phyloP scores from a whole-genome alignment of 495 filamentous ascomycete species.

The Lasiosphaeris hirsuta region DNA sequence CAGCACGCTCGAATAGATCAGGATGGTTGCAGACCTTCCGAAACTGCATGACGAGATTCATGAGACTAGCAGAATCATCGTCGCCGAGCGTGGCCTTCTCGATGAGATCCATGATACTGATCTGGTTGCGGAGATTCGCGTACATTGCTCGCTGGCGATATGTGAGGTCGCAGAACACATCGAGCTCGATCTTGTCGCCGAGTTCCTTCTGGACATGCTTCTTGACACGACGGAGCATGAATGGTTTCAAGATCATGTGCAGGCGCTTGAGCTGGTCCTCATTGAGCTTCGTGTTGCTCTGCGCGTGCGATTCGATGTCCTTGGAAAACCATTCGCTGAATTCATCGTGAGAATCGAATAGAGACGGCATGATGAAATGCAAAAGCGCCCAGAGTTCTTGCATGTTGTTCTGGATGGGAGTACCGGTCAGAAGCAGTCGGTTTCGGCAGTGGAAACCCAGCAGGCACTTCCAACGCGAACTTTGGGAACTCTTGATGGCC shows the following conservation, averaged over 20 bases:
- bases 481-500: slow-evolving; percentile 96
- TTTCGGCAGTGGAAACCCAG: slow-evolving; percentile 95
- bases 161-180: slow-evolving; percentile 94
- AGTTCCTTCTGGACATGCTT: slow-evolving; percentile 98
- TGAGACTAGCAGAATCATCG: slow-evolving; percentile 92
- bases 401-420: slow-evolving; percentile 99
- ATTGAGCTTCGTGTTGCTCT: slow-evolving; percentile 97
- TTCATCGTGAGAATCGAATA: slow-evolving; percentile 98
- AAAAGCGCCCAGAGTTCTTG: slow-evolving; percentile 96
- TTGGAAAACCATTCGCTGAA: slow-evolving; percentile 99
- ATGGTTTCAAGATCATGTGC: slow-evolving; percentile 98
- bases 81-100: slow-evolving; percentile 95
- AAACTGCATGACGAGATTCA: slow-evolving; percentile 99
- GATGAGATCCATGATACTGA: slow-evolving; percentile 97
- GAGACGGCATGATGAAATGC: slow-evolving; percentile 98
- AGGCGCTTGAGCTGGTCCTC: slow-evolving; percentile 94
- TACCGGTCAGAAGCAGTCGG: slow-evolving; percentile 89
- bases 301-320: slow-evolving; percentile 97
- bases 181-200: slow-evolving; percentile 95
- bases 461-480: slow-evolving; percentile 93
- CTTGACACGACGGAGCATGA: slow-evolving; percentile 99
- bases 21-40: slow-evolving; percentile 99
- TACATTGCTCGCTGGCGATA: slow-evolving; percentile 97
- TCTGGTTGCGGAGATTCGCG: slow-evolving; percentile 84
- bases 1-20: slow-evolving; percentile 92